Conservation (phyloP, 352 stramenopile genomes). For the Phytophthora nicotianae region DNA sequence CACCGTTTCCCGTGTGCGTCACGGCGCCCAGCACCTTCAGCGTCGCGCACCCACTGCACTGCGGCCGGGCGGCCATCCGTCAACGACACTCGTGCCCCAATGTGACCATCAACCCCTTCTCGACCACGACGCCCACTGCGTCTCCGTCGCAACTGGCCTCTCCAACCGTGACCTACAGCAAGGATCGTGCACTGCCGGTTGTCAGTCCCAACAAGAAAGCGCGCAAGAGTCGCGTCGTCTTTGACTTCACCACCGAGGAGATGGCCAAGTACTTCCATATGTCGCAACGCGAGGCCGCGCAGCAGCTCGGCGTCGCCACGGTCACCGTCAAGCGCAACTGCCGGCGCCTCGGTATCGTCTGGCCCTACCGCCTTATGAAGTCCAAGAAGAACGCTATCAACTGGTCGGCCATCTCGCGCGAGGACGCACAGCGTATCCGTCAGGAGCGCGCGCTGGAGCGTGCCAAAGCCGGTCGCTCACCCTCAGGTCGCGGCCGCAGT, state of each 20-base stretch:
- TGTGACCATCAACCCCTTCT: slow-evolving; percentile 15
- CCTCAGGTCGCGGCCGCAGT: slow-evolving; percentile 20
- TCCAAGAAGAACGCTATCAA: slow-evolving; percentile 50
- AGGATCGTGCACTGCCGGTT: slow-evolving; percentile 14
- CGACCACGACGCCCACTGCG: slow-evolving; percentile 1
- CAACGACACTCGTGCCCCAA: slow-evolving; percentile 1
- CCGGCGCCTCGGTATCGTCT: slow-evolving; percentile 60
- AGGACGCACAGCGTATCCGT: slow-evolving; percentile 42
- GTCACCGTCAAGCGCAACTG: slow-evolving; percentile 71
- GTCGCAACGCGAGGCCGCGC: slow-evolving; percentile 56
- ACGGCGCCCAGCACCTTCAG: slow-evolving; percentile 21
- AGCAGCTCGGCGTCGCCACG: slow-evolving; percentile 58
- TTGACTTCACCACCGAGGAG: slow-evolving; percentile 59
- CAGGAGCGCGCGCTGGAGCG: slow-evolving; percentile 38
- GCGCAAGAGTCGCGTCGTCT: slow-evolving; percentile 58
- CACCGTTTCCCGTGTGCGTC: slow-evolving; percentile 19
- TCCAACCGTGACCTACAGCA: slow-evolving; percentile 16
- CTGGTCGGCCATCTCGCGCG: slow-evolving; percentile 43
- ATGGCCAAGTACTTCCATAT: slow-evolving; percentile 67
- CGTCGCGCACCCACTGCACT: slow-evolving; percentile 30
- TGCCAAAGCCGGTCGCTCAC: slow-evolving; percentile 37
- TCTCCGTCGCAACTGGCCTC: slow-evolving; percentile 20
- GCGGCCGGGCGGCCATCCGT: neutral
- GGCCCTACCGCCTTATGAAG: slow-evolving; percentile 61
- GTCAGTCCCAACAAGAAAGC: slow-evolving; percentile 34